Percentiles rank a stretch among this genome's conserved stretches.
Conservation (phyloP, 106 monocot genomes). For the Acanthochlamys bracteata region DNA sequence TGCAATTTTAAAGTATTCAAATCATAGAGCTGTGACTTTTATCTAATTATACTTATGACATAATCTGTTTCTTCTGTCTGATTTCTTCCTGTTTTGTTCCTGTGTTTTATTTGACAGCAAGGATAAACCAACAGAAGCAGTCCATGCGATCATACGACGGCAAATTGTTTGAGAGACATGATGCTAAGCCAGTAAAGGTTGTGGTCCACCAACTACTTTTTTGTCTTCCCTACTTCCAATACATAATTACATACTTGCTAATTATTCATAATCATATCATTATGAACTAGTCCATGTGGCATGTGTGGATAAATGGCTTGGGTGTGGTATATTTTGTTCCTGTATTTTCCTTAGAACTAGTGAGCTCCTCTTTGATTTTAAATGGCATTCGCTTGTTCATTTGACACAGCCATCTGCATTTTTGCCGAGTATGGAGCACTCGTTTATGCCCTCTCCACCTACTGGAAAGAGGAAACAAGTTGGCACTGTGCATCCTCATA, state of each 20-base stretch:
- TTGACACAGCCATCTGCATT: constrained; percentile 49
- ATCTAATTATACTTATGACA: no score
- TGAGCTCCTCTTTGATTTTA: neutral
- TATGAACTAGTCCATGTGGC: neutral
- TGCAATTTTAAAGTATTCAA: no score
- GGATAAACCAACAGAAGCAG: constrained; percentile 46
- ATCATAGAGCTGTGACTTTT: no score
- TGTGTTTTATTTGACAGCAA: constrained; percentile 10
- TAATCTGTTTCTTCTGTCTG: neutral
- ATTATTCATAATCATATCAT: neutral
- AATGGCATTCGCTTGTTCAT: neutral
- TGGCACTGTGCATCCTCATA: constrained; percentile 41
- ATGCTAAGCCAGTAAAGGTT: constrained; percentile 57
- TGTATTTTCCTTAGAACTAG: neutral
- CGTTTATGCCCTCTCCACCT: constrained; percentile 42
- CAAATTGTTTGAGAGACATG: constrained; percentile 46
- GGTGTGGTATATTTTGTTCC: neutral
- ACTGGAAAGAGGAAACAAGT: constrained; percentile 49
- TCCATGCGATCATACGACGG: constrained; percentile 36
- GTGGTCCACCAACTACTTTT: neutral
- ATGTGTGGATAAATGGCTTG: no score
- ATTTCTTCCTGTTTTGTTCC: neutral
- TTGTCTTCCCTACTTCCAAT: neutral
- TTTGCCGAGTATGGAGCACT: constrained; percentile 55
- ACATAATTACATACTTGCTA: neutral